Evolutionary conservation across 1,139 yeast species (phyloP).

Genomic region (Geotrichum histeridarum): DNA sequence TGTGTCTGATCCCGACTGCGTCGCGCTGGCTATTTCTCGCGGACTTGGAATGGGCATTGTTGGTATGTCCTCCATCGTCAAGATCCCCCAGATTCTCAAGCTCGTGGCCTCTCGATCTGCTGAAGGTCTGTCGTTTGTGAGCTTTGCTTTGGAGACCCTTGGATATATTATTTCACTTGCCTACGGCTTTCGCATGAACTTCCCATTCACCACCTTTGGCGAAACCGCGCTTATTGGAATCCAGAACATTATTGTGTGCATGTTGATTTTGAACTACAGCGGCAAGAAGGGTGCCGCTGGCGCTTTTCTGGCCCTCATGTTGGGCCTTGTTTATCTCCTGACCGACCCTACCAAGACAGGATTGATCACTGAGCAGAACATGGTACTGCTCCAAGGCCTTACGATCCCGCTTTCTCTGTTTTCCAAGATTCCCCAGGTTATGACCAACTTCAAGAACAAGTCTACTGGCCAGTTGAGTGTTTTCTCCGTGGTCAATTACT

Average conservation of each 20-base stretch:
- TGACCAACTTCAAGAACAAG: constrained; percentile 44
- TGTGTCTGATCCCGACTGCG: constrained; percentile 30
- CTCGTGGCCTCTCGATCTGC: constrained; percentile 36
- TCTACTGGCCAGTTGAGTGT: constrained; percentile 54
- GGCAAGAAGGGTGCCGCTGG: constrained; percentile 25
- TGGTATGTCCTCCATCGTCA: constrained; percentile 37
- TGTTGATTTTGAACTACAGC: constrained; percentile 34
- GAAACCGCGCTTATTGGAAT: constrained; percentile 41
- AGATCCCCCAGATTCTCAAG: constrained; percentile 39
- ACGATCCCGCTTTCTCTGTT: constrained; percentile 52
- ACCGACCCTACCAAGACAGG: constrained; percentile 24
- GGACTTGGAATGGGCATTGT: constrained; percentile 39
- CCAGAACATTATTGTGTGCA: constrained; percentile 40
- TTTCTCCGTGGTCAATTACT: constrained; percentile 52
- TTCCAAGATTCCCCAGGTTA: constrained; percentile 55
- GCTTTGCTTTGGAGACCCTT: constrained; percentile 39
- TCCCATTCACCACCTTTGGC: constrained; percentile 44
- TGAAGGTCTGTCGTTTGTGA: constrained; percentile 37
- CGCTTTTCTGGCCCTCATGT: constrained; percentile 28
- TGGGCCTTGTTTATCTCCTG: constrained; percentile 23
- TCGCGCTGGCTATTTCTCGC: constrained; percentile 32
- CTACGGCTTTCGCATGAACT: constrained; percentile 40
- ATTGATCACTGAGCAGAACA: constrained; percentile 26
- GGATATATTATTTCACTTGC: constrained; percentile 40
- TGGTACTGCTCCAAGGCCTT: constrained; percentile 44